Conservation (phyloP, 2,329 filamentous ascomycete species). For the Dothideomycetidae sp. region DNA sequence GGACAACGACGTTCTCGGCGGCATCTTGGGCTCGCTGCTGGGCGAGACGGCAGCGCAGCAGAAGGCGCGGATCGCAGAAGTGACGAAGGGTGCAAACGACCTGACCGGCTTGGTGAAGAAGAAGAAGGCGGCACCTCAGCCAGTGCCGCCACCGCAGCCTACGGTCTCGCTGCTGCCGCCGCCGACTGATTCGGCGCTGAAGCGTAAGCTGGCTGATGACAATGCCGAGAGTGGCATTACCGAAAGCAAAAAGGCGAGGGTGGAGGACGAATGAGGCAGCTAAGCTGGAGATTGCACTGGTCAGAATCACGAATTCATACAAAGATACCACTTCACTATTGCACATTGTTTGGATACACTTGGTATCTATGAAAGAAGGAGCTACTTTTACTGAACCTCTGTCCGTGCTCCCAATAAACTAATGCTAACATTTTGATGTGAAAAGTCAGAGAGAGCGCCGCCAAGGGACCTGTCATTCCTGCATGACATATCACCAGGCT, state of each 20-base stretch:
- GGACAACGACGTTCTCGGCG: slow-evolving; percentile 38
- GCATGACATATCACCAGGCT: too few relatives aligned
- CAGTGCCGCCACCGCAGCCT: slow-evolving; percentile 10
- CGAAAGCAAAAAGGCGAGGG: slow-evolving; percentile 4
- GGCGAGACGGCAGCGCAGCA: slow-evolving; percentile 48
- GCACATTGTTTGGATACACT: not conserved
- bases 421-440: not conserved
- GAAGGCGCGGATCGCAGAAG: slow-evolving; percentile 53
- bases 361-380: not conserved
- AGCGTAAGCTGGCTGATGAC: slow-evolving; percentile 6
- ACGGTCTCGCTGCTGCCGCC: not conserved
- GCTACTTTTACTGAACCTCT: not conserved
- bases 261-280: slow-evolving; percentile 1
- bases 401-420: not conserved
- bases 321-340: not conserved
- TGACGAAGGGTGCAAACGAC: slow-evolving; percentile 59
- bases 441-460: slow-evolving; percentile 4
- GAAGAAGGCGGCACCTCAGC: slow-evolving; percentile 37
- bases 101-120: slow-evolving; percentile 59
- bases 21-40: slow-evolving; percentile 49
- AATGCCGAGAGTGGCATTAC: slow-evolving; percentile 1
- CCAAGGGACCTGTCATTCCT: slow-evolving; percentile 13
- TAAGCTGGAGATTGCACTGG: too few relatives aligned
- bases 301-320: not conserved
- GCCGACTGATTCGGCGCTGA: not conserved